Evolutionary conservation across 306 rosid genomes (phyloP).

Genomic region (Canavalia gladiata): DNA sequence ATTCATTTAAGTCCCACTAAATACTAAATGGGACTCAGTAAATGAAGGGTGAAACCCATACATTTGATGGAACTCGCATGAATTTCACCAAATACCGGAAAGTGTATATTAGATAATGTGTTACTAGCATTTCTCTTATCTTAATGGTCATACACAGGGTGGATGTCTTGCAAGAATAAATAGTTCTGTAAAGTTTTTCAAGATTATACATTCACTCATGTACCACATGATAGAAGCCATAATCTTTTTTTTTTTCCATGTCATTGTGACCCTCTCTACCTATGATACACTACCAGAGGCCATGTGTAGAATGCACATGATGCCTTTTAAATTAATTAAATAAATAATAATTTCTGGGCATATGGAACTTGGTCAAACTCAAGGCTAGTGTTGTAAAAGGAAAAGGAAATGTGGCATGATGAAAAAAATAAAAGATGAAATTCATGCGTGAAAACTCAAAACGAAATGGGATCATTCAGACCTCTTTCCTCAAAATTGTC

Average conservation of each 20-base stretch:
- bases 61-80: no score
- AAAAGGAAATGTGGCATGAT: no score
- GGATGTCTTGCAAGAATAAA: background rate
- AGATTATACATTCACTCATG: background rate
- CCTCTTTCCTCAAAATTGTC: conserved; percentile 88
- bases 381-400: no score
- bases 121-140: background rate
- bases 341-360: background rate
- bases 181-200: conserved; percentile 1
- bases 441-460: no score
- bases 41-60: no score
- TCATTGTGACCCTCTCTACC: conserved; percentile 32
- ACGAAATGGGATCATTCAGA: conserved; percentile 33
- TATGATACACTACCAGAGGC: no score
- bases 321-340: conserved; percentile 12
- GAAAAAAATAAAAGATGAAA: no score
- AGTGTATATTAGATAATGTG: no score
- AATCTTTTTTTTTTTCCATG: background rate
- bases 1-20: no score
- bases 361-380: conserved; percentile 2
- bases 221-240: conserved; percentile 23
- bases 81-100: no score
- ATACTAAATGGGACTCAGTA: no score
- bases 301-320: background rate
- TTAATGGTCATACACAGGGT: background rate